These are phyloP conservation scores for Paramecium caudatum DNA, from an alignment of 73 alveolate species.

Conservation along the genomic window DNA sequence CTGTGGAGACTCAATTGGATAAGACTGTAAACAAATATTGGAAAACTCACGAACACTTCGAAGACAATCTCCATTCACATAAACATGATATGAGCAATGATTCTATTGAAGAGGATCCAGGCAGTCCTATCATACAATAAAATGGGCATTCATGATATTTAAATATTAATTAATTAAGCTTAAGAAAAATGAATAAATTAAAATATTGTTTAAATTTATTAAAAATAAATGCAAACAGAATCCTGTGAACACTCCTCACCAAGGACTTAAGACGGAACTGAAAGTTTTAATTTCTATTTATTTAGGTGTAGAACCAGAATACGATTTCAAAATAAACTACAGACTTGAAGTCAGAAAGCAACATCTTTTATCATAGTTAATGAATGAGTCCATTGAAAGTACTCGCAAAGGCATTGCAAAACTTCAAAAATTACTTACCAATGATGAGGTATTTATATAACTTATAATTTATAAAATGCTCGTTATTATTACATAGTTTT, in stretches of 20 bases:
- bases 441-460: slow-evolving; percentile 32
- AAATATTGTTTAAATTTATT: slow-evolving; percentile 40
- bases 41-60: no score
- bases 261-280: background rate
- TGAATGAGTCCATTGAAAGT: background rate
- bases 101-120: background rate
- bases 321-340: background rate
- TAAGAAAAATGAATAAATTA: background rate
- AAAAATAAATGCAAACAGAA: slow-evolving; percentile 23
- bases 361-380: background rate
- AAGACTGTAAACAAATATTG: no score
- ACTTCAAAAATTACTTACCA: background rate
- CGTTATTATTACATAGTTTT: slow-evolving; percentile 15
- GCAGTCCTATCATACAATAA: background rate
- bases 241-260: slow-evolving; percentile 37
- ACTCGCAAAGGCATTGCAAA: background rate
- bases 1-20: no score
- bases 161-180: slow-evolving; percentile 15
- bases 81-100: background rate
- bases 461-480: background rate
- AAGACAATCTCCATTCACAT: background rate
- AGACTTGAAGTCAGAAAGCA: slow-evolving; percentile 18
- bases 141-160: background rate
- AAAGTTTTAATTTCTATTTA: background rate
- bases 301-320: slow-evolving; percentile 33